Evolutionary conservation across 352 stramenopile genomes (phyloP), one percentile per base, ranked within the genome.

Genomic region (Chrysophaeum taylorii): DNA sequence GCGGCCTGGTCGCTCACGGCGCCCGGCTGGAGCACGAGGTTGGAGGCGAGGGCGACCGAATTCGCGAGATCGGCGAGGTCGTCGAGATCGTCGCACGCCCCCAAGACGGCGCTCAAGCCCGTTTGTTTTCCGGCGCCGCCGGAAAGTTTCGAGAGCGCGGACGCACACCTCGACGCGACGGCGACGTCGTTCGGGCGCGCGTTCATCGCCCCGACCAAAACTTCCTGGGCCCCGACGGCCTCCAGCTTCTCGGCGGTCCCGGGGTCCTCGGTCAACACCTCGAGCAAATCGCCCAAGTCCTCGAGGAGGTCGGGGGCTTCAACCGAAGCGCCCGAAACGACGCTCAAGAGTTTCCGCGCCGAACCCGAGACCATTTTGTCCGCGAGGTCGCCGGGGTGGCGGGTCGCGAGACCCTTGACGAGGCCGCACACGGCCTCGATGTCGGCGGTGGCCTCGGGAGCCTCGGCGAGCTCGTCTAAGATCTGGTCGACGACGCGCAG

Each of bases 11-110:
- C 69, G n/a, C n/a, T n/a, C 35, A 73, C 39, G 29, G 39, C 29
- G 37, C 69, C 69, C 38, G 66, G 57, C 69, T 70, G 57, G 31
- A 73, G 69, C 54, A 73, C 54, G 35, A 73, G 38, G 39, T 73
- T 70, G 31, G 12, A 53, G 23, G 27, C 35, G 50, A 73, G 69
- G 29, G 12, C 36, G 14, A 73, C 7, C 25, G n/a, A 31, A 18
- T 7, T 29, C 4, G 37, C 53, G 69, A 73, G 68, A 1, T 69
- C 54, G n/a, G 16, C n/a, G 23, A 70, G 48, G 4, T 23, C 53
- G 21, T 63, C 45, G 37, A 61, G 25, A 16, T 41, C 68, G 5
- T 35, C 29, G 21, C 41, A n/a, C 53, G 70, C 33, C 5, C 39
- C 69, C 27, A 70, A 14, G 33, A 73, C 25, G 7, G 25, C 29